These are phyloP conservation scores for Pseudogymnoascus sp. DNA, from an alignment of 2,329 filamentous ascomycete species.

Conservation along the genomic window DNA sequence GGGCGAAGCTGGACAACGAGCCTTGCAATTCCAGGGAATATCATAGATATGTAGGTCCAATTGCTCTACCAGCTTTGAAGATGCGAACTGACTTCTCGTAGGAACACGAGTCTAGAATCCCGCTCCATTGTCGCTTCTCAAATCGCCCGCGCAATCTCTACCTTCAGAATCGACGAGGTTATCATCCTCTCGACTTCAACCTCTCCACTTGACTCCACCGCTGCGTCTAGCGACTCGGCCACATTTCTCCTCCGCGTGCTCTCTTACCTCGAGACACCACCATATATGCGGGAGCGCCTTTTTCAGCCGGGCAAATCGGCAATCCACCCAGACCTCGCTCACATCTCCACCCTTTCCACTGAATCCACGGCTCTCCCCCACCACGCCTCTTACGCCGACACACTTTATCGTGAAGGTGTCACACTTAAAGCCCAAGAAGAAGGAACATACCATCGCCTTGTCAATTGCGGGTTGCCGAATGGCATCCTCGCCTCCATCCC, in stretches of 20 bases:
- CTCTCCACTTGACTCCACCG: conserved; percentile 18
- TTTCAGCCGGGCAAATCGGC: conserved; percentile 42
- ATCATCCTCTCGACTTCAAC: conserved; percentile 57
- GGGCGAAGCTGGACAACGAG: conserved; percentile 66
- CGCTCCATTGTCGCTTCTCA: conserved; percentile 65
- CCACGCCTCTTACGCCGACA: conserved; percentile 67
- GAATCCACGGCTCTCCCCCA: conserved; percentile 42
- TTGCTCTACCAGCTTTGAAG: background rate
- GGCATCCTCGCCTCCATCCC: conserved; percentile 13
- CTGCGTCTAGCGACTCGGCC: conserved; percentile 51
- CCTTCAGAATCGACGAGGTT: conserved; percentile 79
- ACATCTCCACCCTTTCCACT: background rate
- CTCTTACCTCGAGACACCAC: conserved; percentile 75
- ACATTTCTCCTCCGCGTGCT: conserved; percentile 75
- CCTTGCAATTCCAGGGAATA: conserved; percentile 68
- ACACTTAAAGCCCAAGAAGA: conserved; percentile 35
- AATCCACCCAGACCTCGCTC: conserved; percentile 3
- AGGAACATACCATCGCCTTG: background rate
- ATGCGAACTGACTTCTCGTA: background rate
- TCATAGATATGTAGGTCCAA: conserved; percentile 58
- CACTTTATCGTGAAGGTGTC: conserved; percentile 72
- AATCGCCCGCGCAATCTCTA: conserved; percentile 70
- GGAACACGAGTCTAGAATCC: conserved; percentile 43
- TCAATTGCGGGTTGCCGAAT: conserved; percentile 12
- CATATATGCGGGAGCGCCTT: conserved; percentile 66